phyloP scores from a whole-genome alignment of 192 early-diverging fungal genomes.

The Piromyces sp. region DNA sequence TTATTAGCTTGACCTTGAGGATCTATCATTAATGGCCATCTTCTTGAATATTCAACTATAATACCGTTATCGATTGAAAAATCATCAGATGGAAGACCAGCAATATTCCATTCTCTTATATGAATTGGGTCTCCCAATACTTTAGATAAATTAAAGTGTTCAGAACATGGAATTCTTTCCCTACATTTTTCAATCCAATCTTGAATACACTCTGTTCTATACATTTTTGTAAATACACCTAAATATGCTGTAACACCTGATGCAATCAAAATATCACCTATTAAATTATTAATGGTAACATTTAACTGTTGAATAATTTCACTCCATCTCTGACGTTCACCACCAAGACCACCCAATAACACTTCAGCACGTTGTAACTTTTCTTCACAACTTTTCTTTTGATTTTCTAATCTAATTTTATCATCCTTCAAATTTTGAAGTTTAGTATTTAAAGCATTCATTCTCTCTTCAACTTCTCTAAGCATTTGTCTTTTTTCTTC shows the following conservation, averaged over 20 bases:
- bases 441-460: conserved; percentile 33
- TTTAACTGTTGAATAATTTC: conserved; percentile 31
- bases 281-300: conserved; percentile 23
- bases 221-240: conserved; percentile 41
- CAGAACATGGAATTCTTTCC: conserved; percentile 29
- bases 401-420: conserved; percentile 30
- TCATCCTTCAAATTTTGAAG: conserved; percentile 25
- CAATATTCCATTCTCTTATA: conserved; percentile 43
- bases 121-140: conserved; percentile 38
- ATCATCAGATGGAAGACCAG: conserved; percentile 35
- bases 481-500: conserved; percentile 33
- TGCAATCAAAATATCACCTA: conserved; percentile 37
- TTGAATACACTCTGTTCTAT: conserved; percentile 20
- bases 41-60: conserved; percentile 31
- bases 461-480: conserved; percentile 28
- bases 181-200: conserved; percentile 20
- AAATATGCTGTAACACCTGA: conserved; percentile 45
- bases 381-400: conserved; percentile 39
- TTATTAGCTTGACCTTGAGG: conserved; percentile 42
- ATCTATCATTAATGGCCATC: conserved; percentile 52
- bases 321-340: conserved; percentile 44
- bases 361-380: conserved; percentile 38
- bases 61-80: conserved; percentile 49
- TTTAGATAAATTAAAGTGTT: conserved; percentile 29
- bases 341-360: conserved; percentile 35